phyloP scores from a whole-genome alignment of 345 rosid species.

The Hibiscus trionum region DNA sequence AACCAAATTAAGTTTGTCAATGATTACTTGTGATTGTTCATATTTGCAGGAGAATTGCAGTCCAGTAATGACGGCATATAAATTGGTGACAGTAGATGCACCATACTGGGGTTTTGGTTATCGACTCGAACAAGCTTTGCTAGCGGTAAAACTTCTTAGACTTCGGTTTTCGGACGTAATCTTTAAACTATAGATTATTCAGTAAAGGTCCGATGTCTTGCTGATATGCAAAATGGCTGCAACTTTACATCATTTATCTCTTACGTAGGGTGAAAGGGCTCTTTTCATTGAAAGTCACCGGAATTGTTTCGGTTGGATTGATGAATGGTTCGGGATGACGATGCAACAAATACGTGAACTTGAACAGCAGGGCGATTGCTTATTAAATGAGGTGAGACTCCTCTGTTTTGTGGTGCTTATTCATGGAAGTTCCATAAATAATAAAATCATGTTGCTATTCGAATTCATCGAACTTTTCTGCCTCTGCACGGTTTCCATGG shows the following conservation, averaged over 20 bases:
- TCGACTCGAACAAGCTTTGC: slow-evolving; percentile 63
- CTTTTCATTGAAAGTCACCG: slow-evolving; percentile 45
- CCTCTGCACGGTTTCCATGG: not conserved
- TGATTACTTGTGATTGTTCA: not conserved
- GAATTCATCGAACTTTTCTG: too few relatives aligned
- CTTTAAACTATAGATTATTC: not conserved
- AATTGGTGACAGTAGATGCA: slow-evolving; percentile 61
- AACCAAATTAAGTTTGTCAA: too few relatives aligned
- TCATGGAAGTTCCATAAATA: not conserved
- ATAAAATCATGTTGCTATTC: too few relatives aligned
- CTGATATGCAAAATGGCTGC: not conserved
- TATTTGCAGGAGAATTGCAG: slow-evolving; percentile 45
- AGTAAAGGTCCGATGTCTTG: not conserved
- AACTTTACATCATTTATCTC: not conserved
- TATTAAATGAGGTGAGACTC: slow-evolving; percentile 35
- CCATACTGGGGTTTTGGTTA: slow-evolving; percentile 77
- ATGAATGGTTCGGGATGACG: slow-evolving; percentile 63
- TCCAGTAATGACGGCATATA: slow-evolving; percentile 69
- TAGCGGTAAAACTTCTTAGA: slow-evolving; percentile 35
- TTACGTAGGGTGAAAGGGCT: slow-evolving; percentile 49
- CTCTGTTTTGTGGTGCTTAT: not conserved
- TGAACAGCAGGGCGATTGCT: slow-evolving; percentile 29
- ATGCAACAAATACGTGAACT: slow-evolving; percentile 40
- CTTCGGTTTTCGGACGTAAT: not conserved
- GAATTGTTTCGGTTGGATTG: slow-evolving; percentile 64